A percentile compares a stretch with the other conserved stretches of the same genome.
Evolutionary conservation across 352 stramenopile species (phyloP).

Genomic region (Phytophthora cryptogea): DNA sequence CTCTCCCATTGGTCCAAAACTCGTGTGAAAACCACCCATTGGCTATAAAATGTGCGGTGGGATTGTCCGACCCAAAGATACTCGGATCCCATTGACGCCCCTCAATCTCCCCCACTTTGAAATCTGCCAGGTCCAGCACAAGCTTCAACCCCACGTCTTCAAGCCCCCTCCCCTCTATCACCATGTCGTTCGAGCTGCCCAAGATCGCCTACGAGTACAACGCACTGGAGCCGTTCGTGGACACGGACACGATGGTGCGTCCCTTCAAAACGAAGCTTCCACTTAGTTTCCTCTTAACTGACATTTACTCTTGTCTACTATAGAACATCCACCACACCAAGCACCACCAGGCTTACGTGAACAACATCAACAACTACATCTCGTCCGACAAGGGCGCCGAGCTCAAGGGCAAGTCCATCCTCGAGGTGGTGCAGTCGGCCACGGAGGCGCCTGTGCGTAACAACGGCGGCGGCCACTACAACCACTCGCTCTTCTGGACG

Average conservation of each 20-base stretch:
- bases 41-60: conserved; percentile 19
- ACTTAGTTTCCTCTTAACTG: no score
- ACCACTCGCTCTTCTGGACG: conserved; percentile 93
- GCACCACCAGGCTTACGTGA: conserved; percentile 91
- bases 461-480: conserved; percentile 88
- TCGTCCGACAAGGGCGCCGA: conserved; percentile 67
- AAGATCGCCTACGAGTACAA: conserved; percentile 88
- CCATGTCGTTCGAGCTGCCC: conserved; percentile 80
- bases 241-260: conserved; percentile 76
- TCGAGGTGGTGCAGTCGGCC: conserved; percentile 75
- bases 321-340: conserved; percentile 92
- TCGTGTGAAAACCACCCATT: conserved; percentile 12
- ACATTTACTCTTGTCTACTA: no score
- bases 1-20: conserved; percentile 22
- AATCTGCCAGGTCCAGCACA: conserved; percentile 39
- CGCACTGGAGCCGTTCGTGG: conserved; percentile 88
- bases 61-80: conserved; percentile 39
- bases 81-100: neutral
- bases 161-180: conserved; percentile 6
- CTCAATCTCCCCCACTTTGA: conserved; percentile 17
- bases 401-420: conserved; percentile 81
- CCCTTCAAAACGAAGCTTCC: no score
- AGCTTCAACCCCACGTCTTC: conserved; percentile 15
- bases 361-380: conserved; percentile 92
- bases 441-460: conserved; percentile 81